Conservation (phyloP, 2,329 filamentous ascomycete genomes). For the Penicillium sp. region DNA sequence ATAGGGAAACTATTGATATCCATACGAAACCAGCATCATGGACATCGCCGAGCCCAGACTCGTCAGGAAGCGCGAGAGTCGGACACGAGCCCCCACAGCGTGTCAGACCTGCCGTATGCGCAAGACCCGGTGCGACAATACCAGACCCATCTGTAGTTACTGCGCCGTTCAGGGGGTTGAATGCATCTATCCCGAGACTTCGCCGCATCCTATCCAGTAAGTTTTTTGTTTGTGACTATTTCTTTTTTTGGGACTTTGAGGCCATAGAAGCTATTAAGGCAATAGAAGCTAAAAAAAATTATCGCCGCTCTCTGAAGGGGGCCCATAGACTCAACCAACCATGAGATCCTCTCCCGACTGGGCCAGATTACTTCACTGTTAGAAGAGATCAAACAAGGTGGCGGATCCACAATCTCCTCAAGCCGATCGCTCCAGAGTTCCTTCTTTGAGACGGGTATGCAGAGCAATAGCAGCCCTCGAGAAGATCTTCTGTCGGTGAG, state of each 20-base stretch:
- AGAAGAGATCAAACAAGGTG: slow-evolving; percentile 26
- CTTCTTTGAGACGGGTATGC: slow-evolving; percentile 18
- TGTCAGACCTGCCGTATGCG: slow-evolving; percentile 30
- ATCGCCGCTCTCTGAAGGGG: slow-evolving; percentile 11
- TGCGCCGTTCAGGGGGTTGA: slow-evolving; percentile 24
- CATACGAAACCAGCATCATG: slow-evolving; percentile 15
- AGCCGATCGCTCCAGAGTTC: slow-evolving; percentile 19
- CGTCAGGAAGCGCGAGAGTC: slow-evolving; percentile 25
- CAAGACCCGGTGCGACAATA: slow-evolving; percentile 30
- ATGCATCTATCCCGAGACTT: slow-evolving; percentile 28
- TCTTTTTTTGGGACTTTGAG: not conserved
- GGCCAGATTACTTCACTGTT: slow-evolving; percentile 25
- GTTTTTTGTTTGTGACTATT: slow-evolving; percentile 6
- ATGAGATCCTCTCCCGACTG: slow-evolving; percentile 25
- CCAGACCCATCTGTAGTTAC: slow-evolving; percentile 28
- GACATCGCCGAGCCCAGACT: slow-evolving; percentile 17
- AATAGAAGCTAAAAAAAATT: not conserved
- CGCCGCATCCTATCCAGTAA: slow-evolving; percentile 24
- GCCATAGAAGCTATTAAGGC: not conserved
- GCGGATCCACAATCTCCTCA: slow-evolving; percentile 17
- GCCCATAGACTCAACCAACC: slow-evolving; percentile 21
- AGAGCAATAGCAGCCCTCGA: slow-evolving; percentile 15
- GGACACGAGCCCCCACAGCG: slow-evolving; percentile 29
- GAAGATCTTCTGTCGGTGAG: slow-evolving; percentile 13
- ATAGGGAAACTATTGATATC: slow-evolving; percentile 6